Base-by-base conservation (phyloP, 2,329 filamentous ascomycete genomes). In the Ceratocystiopsis sp. region DNA sequence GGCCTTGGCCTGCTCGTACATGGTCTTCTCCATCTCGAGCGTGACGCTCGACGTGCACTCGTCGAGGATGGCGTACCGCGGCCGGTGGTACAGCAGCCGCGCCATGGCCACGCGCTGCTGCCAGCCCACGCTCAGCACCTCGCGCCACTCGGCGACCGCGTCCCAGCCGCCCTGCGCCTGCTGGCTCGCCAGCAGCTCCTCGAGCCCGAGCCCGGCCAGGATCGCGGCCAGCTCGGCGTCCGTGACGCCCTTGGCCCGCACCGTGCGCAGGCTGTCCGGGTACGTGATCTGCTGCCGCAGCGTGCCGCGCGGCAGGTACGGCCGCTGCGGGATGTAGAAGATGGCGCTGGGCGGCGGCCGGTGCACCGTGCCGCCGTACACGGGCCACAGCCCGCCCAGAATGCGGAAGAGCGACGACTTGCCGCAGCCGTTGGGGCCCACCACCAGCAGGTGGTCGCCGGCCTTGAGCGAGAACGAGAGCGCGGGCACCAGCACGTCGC, bases 21-120 rank as follows among this genome's bases (percentile, higher is more conserved):
- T 96, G 57, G 85, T 73, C 57, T 85, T 81, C 57, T 98, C 91
- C 47, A 87, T 86, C 52, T 96, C 89, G 25, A 95, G 71, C 15
- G 93, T 95, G n/a, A 98, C 85, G 42, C 78, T 85, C 45, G 80
- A 87, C 8, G 91, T 98, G 61, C 91, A 98, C 64, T 98, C 91
- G 58, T 98, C 91, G 35, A 98, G 68, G 51, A 98, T 98, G 12
- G 91, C 91, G 59, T 94, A 96, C 53, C 82, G 80, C 0, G 89
- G 89, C 11, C 77, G 71, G 62, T 96, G 89, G 61, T 96, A 96
- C 62, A 95, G 95, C 16, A 94, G 71, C 0, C 91, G 73, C 1
- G 91, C 91, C 84, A 96, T 96, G 47, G 91, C 91, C 18, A 98
- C 84, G 42, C 91, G 81, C 65, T 98, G 91, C 63, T 98, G 91